Evolutionary conservation across 129 eudicot species (phyloP), one percentile per base, ranked within the genome.

Genomic region (Oenanthe sinensis): DNA sequence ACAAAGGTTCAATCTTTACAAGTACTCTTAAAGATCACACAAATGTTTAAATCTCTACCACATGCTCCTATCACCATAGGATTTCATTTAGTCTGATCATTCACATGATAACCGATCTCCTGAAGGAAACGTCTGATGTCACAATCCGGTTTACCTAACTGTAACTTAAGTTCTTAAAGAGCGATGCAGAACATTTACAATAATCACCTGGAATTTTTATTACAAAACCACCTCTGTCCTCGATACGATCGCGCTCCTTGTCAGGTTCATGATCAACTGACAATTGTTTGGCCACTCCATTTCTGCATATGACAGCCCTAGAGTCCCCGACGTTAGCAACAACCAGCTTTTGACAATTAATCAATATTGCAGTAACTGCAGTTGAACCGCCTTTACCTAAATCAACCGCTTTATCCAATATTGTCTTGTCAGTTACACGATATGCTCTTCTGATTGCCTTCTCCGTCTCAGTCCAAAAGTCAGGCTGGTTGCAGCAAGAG

Each of bases 281-380:
- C 50, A 93, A 77, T 68, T 93, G 98, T 79, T 91, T 91, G 11
- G 98, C 98, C 81, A 78, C 87, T 8, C 96, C 97, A 69, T 91
- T 87, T 75, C 77, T 85, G 85, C 93, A 88, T 9, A 93, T 77
- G 49, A 93, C 97, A 12, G 98, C 97, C 22, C 98, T 87, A 30
- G 98, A 93, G 19, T 94, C 98, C 46, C 98, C 98, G 17, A 94
- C 90, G 78, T 94, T 94, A 33, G 98, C 97, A 2, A 94, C 93
- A 30, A 94, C 88, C 48, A 94, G 88, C 81, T 85, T 94, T 54
- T 87, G 85, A 76, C 96, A 79, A 49, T 93, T 89, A 20, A 93
- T 89, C 78, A 93, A 74, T 65, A 93, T 93, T 9, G 97, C 96
- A 8, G 97, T 91, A 69, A 93, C 96, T 0, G 98, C 97, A 5